phyloP scores from a whole-genome alignment of 257 asterid genomes.

The Echium plantagineum region DNA sequence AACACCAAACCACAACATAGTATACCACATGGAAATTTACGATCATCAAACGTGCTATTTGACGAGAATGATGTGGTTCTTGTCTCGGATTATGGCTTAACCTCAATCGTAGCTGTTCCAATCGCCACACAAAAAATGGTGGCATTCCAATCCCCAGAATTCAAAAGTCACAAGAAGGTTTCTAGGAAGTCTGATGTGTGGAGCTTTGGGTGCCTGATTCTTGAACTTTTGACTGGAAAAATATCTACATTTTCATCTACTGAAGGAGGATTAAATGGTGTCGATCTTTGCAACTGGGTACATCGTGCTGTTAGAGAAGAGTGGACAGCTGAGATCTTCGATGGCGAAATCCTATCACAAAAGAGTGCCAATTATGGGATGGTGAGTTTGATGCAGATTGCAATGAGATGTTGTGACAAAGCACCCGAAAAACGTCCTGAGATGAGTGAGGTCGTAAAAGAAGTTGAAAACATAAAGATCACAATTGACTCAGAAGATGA shows the following conservation, averaged over 20 bases:
- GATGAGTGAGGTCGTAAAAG: conserved; percentile 35
- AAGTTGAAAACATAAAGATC: conserved; percentile 40
- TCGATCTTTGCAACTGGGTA: conserved; percentile 69
- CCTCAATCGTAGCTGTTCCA: conserved; percentile 37
- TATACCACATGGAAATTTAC: conserved; percentile 68
- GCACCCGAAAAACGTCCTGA: conserved; percentile 65
- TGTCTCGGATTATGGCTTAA: conserved; percentile 56
- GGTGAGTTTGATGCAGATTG: conserved; percentile 55
- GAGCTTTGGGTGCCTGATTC: conserved; percentile 66
- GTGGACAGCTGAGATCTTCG: conserved; percentile 91
- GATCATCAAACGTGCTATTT: conserved; percentile 56
- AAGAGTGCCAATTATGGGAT: conserved; percentile 55
- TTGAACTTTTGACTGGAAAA: conserved; percentile 65
- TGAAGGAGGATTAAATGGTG: conserved; percentile 32
- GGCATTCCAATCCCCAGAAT: conserved; percentile 60
- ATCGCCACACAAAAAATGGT: conserved; percentile 49
- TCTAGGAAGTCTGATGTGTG: conserved; percentile 61
- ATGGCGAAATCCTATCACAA: conserved; percentile 54
- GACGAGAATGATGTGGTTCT: conserved; percentile 30
- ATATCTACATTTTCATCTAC: conserved; percentile 45
- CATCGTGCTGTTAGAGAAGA: conserved; percentile 80
- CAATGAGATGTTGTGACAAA: conserved; percentile 50
- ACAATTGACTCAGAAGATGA: conserved; percentile 43
- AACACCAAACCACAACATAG: conserved; percentile 23
- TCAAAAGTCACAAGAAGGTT: conserved; percentile 27